Evolutionary conservation across 2,329 filamentous ascomycete species (phyloP), one percentile per base, ranked within the genome.

Genomic region (Cladosporium sp.): DNA sequence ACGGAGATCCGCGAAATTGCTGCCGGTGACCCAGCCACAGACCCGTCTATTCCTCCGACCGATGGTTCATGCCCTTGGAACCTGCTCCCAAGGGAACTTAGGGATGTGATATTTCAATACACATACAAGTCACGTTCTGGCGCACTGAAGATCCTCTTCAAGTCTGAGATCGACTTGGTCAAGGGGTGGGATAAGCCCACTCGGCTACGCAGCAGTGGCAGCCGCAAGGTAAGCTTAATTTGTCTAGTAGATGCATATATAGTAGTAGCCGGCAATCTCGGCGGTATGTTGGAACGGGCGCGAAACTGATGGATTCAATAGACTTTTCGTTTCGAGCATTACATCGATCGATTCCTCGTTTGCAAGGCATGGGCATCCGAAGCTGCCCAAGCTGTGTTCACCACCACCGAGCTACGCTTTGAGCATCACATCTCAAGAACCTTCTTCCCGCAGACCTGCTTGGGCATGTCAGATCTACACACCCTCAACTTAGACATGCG

Each of bases 281-380:
- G 36, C 36, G 6, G n/a, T 8, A 18, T 7, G 14, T n/a, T 21
- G 4, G 15, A 44, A 6, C 7, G 41, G 2, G 41, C 10, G 3
- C 41, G 10, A 11, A 4, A 21, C 41, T 47, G n/a, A 47, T 10
- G 10, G 24, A 24, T 24, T 24, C 24, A 24, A 24, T 18, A 58
- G 55, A 21, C 1, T 18, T 1, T 36, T 4, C n/a, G 1, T 15
- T 26, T n/a, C 21, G 21, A 58, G 18, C 12, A n/a, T 30, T 59
- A 59, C 58, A 32, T 59, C 26, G 18, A 59, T 24, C 14, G 38
- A 18, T 47, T 59, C 36, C 24, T 59, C 14, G 58, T 59, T 26
- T 38, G 21, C 26, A 59, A 59, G 18, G 1, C 10, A 47, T 49
- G 58, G 38, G 32, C 26, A 38, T 10, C 24, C 14, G 58, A 59